Conservation (phyloP, 345 rosid genomes). For the Populus ilicifolia region DNA sequence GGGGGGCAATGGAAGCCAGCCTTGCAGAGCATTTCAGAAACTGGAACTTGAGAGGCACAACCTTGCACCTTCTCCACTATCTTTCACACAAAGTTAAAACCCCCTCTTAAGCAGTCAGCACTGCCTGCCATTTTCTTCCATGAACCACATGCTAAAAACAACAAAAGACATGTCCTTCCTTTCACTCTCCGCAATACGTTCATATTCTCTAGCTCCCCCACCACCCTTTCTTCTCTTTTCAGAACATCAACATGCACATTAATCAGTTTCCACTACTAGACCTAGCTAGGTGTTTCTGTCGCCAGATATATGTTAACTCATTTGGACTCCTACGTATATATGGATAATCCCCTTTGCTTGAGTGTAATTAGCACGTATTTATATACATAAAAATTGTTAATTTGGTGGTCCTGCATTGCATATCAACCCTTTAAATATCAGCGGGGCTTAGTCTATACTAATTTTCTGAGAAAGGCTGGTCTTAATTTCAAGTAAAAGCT, state of each 20-base stretch:
- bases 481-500: too few relatives aligned
- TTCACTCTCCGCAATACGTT: neutral
- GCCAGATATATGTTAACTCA: neutral
- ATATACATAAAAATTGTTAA: too few relatives aligned
- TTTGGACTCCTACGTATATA: too few relatives aligned
- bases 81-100: neutral
- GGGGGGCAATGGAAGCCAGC: slow-evolving; percentile 81
- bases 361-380: too few relatives aligned
- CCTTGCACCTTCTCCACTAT: neutral
- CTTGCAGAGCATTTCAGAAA: slow-evolving; percentile 75
- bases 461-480: too few relatives aligned
- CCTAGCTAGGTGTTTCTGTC: neutral
- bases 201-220: neutral
- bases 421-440: too few relatives aligned
- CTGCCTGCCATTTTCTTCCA: neutral
- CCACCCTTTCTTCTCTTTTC: neutral
- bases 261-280: neutral
- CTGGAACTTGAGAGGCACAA: slow-evolving; percentile 36
- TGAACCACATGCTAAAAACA: neutral
- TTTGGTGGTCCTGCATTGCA: too few relatives aligned
- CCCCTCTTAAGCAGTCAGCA: too few relatives aligned
- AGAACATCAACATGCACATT: slow-evolving; percentile 1
- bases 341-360: too few relatives aligned
- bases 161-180: neutral
- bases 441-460: too few relatives aligned